Percentiles rank a stretch among this genome's conserved stretches.
These are phyloP conservation scores for Metschnikowia reukaufii DNA, from an alignment of 805 yeast species.

Conservation along the genomic window DNA sequence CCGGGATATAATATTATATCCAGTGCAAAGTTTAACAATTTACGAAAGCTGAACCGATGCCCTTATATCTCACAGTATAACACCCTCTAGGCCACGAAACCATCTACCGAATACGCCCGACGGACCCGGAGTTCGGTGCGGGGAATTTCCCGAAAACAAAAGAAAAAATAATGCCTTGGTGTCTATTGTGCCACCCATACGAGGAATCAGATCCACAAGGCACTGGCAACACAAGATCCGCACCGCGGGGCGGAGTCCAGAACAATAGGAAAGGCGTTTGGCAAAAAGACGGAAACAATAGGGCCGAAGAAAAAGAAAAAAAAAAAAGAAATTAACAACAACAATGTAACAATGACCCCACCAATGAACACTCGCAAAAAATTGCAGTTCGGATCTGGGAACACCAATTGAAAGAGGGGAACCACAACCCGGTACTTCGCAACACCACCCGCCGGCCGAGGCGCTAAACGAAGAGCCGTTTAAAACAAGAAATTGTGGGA, in stretches of 20 bases:
- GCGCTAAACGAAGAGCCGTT: neutral
- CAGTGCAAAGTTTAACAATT: too few relatives aligned
- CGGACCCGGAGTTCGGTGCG: too few relatives aligned
- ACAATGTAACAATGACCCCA: neutral
- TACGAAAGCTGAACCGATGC: too few relatives aligned
- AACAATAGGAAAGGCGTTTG: constrained; percentile 10
- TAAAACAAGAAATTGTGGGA: neutral
- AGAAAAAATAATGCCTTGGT: too few relatives aligned
- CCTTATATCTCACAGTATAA: too few relatives aligned
- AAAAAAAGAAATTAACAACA: neutral
- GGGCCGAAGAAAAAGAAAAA: neutral
- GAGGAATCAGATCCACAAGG: too few relatives aligned
- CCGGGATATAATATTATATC: too few relatives aligned
- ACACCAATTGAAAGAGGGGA: constrained; percentile 2
- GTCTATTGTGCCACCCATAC: too few relatives aligned
- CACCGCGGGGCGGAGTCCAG: constrained; percentile 5
- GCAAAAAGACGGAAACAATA: neutral
- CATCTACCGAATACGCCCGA: too few relatives aligned
- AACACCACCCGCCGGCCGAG: neutral
- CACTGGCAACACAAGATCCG: constrained; percentile 1
- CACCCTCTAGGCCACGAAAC: too few relatives aligned
- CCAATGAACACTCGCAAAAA: neutral
- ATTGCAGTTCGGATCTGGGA: neutral
- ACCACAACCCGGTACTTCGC: neutral
- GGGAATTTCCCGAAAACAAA: too few relatives aligned